phyloP scores from a whole-genome alignment of 2,329 filamentous ascomycete genomes.

The Pseudopyrenochaeta lycopersici region DNA sequence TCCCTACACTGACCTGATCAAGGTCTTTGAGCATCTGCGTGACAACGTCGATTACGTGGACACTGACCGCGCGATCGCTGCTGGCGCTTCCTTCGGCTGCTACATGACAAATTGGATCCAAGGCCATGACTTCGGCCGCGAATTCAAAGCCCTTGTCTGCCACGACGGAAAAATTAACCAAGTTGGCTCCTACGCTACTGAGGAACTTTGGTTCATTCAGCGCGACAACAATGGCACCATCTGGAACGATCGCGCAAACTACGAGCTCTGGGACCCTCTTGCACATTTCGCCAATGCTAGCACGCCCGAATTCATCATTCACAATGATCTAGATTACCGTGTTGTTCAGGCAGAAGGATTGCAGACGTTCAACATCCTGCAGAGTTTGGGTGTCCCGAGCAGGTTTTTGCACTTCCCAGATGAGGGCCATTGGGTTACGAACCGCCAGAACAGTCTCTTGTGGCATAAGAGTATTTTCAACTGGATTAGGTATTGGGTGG shows the following conservation, averaged over 20 bases:
- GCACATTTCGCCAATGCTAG: slow-evolving; percentile 72
- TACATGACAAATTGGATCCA: slow-evolving; percentile 80
- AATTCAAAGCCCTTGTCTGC: slow-evolving; percentile 87
- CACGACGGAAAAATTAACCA: slow-evolving; percentile 84
- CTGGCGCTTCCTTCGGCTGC: slow-evolving; percentile 67
- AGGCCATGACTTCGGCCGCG: slow-evolving; percentile 80
- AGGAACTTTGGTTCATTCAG: slow-evolving; percentile 63
- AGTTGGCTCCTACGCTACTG: slow-evolving; percentile 57
- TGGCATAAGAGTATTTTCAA: slow-evolving; percentile 73
- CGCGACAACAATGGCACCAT: slow-evolving; percentile 54
- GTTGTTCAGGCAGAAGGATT: slow-evolving; percentile 84
- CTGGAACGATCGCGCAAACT: slow-evolving; percentile 56
- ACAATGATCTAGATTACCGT: slow-evolving; percentile 89
- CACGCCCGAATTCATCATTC: slow-evolving; percentile 88
- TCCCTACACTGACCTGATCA: slow-evolving; percentile 83
- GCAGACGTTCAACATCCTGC: slow-evolving; percentile 84
- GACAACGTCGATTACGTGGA: slow-evolving; percentile 73
- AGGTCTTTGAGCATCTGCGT: slow-evolving; percentile 78
- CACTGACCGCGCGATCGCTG: slow-evolving; percentile 73
- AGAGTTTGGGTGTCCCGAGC: slow-evolving; percentile 77
- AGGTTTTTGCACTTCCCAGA: slow-evolving; percentile 82
- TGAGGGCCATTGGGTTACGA: slow-evolving; percentile 83
- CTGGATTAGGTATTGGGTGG: slow-evolving; percentile 46
- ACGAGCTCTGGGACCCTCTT: slow-evolving; percentile 67
- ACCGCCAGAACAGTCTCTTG: slow-evolving; percentile 86